Evolutionary conservation across 345 rosid genomes (phyloP), one percentile per base, ranked within the genome.

Genomic region (Psidium friedrichsthalianum): DNA sequence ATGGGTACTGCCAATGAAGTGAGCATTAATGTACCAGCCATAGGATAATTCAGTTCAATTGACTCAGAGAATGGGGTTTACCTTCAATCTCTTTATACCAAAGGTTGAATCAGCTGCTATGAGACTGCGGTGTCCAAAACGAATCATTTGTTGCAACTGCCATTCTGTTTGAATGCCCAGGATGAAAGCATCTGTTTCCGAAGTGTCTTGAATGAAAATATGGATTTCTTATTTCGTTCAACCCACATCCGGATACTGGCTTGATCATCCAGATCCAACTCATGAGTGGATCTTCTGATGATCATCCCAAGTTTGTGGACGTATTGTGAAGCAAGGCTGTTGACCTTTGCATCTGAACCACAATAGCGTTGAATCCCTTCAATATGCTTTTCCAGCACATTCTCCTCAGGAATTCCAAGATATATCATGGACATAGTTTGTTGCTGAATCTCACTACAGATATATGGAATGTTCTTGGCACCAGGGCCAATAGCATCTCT

Each of bases 401-500:
- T 97, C 89, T 95, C 98, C 87, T 96, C 98, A 82, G 97, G 99
- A 85, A 96, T 97, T 74, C 99, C 98, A 85, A 95, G 98, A 91
- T 97, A 96, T 61, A 97, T 95, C 98, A 96, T 94, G 57, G 98
- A 96, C 98, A 95, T 93, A 47, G 98, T 93, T 83, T 94, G 96
- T 83, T 95, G 96, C 84, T 96, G 94, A 88, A 95, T 94, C 89
- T 94, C 97, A 87, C 94, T 94, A 58, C 94, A 93, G 84, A 97
- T 91, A 86, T 96, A 97, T 29, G 99, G 99, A 84, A 95, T 88
- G 89, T 94, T 96, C 89, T 97, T 95, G 57, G 98, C 99, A 76
- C 99, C 97, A 54, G 98, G 99, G 47, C 99, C 99, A 87, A 95
- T 94, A 82, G 98, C 98, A 90, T 97, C 99, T 91, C 91, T 92